Evolutionary conservation across 2,329 filamentous ascomycete genomes (phyloP).

Genomic region (Huntiella abstrusa): DNA sequence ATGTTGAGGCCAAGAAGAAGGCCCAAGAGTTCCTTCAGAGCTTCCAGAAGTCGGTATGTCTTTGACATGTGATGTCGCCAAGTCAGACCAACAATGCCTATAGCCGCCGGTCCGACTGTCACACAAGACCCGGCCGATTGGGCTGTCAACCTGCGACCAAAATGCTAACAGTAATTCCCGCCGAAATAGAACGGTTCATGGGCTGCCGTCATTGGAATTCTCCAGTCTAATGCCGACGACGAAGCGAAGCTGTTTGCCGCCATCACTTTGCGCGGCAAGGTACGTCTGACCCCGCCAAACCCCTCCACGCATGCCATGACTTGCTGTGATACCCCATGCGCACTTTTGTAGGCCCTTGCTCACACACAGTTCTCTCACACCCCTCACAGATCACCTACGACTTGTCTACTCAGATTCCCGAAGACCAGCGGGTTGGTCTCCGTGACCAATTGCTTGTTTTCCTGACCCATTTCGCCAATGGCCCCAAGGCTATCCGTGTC

Average conservation of each 20-base stretch:
- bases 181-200: slow-evolving; percentile 63
- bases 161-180: too few relatives aligned
- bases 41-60: slow-evolving; percentile 86
- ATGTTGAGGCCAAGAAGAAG: slow-evolving; percentile 68
- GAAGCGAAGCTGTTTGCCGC: slow-evolving; percentile 91
- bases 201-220: slow-evolving; percentile 68
- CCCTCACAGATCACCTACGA: slow-evolving; percentile 75
- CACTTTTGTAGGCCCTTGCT: neutral
- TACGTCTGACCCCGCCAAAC: slow-evolving; percentile 20
- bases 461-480: slow-evolving; percentile 61
- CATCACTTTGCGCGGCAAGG: slow-evolving; percentile 95
- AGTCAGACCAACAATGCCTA: slow-evolving; percentile 4
- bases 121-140: too few relatives aligned
- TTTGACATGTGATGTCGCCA: neutral
- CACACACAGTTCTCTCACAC: neutral
- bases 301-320: neutral
- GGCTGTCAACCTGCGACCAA: too few relatives aligned
- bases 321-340: neutral
- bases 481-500: slow-evolving; percentile 68
- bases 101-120: too few relatives aligned
- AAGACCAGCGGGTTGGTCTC: slow-evolving; percentile 53
- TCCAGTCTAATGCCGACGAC: slow-evolving; percentile 62
- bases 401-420: slow-evolving; percentile 63
- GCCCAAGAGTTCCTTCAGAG: slow-evolving; percentile 80
- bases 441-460: slow-evolving; percentile 70